Conservation (phyloP, 2,329 filamentous ascomycete species). For the Thielaviopsis euricoi region DNA sequence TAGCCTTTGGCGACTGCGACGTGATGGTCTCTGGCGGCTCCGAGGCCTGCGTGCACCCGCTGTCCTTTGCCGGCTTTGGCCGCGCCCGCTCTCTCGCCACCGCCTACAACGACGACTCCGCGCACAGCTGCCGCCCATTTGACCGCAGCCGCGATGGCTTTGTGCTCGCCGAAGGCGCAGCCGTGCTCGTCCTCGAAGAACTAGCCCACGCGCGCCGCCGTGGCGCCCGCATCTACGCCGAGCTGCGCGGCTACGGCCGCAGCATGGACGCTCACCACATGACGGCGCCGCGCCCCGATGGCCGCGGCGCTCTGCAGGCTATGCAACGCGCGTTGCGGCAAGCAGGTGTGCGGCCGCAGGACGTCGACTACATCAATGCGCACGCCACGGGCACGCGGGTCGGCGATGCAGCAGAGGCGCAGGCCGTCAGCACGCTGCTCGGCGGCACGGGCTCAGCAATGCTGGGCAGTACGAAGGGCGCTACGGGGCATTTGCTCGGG, state of each 20-base stretch:
- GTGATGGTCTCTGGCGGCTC: constrained; percentile 94
- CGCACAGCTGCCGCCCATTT: constrained; percentile 67
- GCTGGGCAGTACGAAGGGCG: constrained; percentile 86
- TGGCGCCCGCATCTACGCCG: constrained; percentile 71
- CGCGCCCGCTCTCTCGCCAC: constrained; percentile 75
- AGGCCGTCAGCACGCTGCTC: constrained; percentile 64
- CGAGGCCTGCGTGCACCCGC: constrained; percentile 88
- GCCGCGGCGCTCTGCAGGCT: constrained; percentile 62
- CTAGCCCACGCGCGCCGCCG: constrained; percentile 70
- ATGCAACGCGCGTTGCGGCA: constrained; percentile 73
- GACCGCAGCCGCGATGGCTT: constrained; percentile 69
- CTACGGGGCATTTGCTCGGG: constrained; percentile 78
- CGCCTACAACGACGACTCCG: constrained; percentile 56
- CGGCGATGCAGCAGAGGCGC: constrained; percentile 77
- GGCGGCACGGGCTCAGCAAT: neutral
- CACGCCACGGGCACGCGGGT: constrained; percentile 80
- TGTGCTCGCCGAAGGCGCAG: constrained; percentile 84
- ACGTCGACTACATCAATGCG: constrained; percentile 86
- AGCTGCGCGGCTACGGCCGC: constrained; percentile 75
- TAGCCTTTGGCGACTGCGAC: constrained; percentile 78
- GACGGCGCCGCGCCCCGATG: constrained; percentile 74
- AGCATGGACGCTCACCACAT: constrained; percentile 88
- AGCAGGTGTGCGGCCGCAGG: constrained; percentile 48
- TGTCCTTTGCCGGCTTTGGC: constrained; percentile 83
- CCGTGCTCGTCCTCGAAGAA: constrained; percentile 77